Percentiles rank a stretch among this genome's conserved stretches.
phyloP scores from a whole-genome alignment of 23 red algal genomes.

The Gracilaria gracilis region DNA sequence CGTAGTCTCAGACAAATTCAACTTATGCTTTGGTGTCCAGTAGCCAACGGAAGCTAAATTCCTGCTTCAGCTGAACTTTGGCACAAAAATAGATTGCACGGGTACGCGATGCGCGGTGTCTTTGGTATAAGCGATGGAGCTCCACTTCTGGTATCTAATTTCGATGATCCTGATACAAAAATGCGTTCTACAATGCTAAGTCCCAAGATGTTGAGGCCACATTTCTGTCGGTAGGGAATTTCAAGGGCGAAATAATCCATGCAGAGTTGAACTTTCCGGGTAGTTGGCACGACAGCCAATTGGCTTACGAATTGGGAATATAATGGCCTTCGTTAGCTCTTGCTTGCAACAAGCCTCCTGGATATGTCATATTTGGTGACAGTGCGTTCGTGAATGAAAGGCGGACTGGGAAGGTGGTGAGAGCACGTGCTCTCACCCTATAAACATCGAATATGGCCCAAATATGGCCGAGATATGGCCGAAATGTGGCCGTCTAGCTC shows the following conservation, averaged over 20 bases:
- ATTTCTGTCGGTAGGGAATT: conserved; percentile 5
- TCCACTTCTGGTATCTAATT: not conserved
- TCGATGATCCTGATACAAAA: conserved; percentile 4
- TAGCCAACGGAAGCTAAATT: not conserved
- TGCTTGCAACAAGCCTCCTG: conserved; percentile 6
- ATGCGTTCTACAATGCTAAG: conserved; percentile 15
- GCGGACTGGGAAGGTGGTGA: not conserved
- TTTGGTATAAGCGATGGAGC: not conserved
- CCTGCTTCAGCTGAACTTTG: not conserved
- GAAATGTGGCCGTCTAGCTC: too few species aligned
- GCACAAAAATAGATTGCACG: not conserved
- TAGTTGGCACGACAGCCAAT: not conserved
- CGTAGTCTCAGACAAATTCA: not conserved
- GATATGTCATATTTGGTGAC: not conserved
- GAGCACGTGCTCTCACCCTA: too few species aligned
- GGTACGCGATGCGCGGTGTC: not conserved
- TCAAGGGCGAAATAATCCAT: conserved; percentile 30
- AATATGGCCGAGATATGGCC: too few species aligned
- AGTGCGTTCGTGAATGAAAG: not conserved
- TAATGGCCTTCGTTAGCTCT: not conserved
- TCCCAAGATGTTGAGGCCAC: conserved; percentile 4
- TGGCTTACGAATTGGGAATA: not conserved
- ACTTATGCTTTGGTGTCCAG: not conserved
- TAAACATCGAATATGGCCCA: too few species aligned
- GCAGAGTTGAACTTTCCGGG: conserved; percentile 1